Base-by-base conservation (phyloP, 2,329 filamentous ascomycete genomes). In the Dactylellina sp. region DNA sequence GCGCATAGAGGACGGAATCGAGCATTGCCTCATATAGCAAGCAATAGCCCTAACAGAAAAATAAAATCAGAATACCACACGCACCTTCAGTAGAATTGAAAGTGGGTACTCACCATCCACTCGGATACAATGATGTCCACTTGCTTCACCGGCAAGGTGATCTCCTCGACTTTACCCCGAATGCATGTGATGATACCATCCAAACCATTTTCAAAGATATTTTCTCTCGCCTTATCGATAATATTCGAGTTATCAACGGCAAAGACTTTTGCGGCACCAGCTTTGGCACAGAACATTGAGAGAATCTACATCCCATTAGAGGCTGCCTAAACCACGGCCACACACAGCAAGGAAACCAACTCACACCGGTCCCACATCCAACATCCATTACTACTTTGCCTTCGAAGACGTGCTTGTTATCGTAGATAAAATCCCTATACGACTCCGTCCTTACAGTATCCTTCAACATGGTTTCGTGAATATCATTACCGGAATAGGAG, bases 41-140 rank as follows among this genome's bases (percentile, higher is more conserved):
- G 76, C 89, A 91, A 80, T 98, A 98, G 28, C 93, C 93, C 75
- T 76, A 42, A n/a, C n/a, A n/a, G n/a, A n/a, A n/a, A n/a, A n/a
- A n/a, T n/a, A n/a, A n/a, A 11, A 20, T 40, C 5, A 39, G 25
- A 1, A 28, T 14, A 37, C 14, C 9, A 40, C 2, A 11, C 22
- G 16, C 16, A 14, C 9, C 7, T 20, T 5, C 16, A n/a, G 18
- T 42, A 18, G 7, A 32, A 14, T 6, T 25, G 7, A 50, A 3
- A 35, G 28, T n/a, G n/a, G n/a, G 28, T 42, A 39, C 62, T 47
- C 62, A 76, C 75, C 93, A 98, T 98, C 93, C 93, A 98, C 81
- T 98, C 93, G 71, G 91, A 96, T 74, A 98, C 89, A 80, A 98
- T 97, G 79, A 98, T 90, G 82, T 98, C 94, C 49, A 97, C 93